phyloP scores from a whole-genome alignment of 2,329 filamentous ascomycete species.

The Clarireedia paspali region DNA sequence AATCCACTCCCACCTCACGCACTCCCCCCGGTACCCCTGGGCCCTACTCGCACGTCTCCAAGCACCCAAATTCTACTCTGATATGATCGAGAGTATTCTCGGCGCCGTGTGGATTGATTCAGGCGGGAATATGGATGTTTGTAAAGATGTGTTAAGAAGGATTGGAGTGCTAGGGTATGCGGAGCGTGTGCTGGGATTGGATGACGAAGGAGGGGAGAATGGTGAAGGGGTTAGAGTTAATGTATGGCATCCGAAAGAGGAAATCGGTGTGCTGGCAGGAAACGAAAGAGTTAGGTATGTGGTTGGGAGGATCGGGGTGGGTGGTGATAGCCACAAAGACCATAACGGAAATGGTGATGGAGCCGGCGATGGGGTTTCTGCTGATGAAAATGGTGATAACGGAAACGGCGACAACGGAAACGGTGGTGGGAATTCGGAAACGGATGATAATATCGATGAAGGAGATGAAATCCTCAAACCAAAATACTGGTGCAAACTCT shows the following conservation, averaged over 20 bases:
- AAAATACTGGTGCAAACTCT: slow-evolving; percentile 39
- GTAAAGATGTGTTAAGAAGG: slow-evolving; percentile 50
- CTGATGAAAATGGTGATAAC: neutral
- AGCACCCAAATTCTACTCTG: slow-evolving; percentile 72
- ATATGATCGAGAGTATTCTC: slow-evolving; percentile 72
- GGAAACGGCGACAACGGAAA: neutral
- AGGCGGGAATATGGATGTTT: slow-evolving; percentile 48
- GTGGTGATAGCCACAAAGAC: too few relatives aligned
- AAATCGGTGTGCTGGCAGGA: slow-evolving; percentile 52
- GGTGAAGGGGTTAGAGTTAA: slow-evolving; percentile 52
- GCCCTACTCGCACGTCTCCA: slow-evolving; percentile 55
- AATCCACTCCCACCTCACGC: slow-evolving; percentile 43
- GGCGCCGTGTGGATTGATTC: slow-evolving; percentile 82
- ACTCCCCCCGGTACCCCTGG: slow-evolving; percentile 65
- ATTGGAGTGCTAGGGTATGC: slow-evolving; percentile 56
- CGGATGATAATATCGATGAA: slow-evolving; percentile 1
- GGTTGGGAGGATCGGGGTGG: slow-evolving; percentile 20
- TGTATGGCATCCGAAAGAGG: slow-evolving; percentile 58
- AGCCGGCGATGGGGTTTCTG: neutral
- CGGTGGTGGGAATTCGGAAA: neutral
- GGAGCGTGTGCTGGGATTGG: slow-evolving; percentile 39
- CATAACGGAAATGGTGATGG: neutral
- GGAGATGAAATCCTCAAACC: neutral
- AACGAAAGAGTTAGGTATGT: slow-evolving; percentile 47
- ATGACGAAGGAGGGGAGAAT: too few relatives aligned